These are phyloP conservation scores for Hypoxylon sp. DNA, from an alignment of 2,329 filamentous ascomycete genomes.

Conservation along the genomic window DNA sequence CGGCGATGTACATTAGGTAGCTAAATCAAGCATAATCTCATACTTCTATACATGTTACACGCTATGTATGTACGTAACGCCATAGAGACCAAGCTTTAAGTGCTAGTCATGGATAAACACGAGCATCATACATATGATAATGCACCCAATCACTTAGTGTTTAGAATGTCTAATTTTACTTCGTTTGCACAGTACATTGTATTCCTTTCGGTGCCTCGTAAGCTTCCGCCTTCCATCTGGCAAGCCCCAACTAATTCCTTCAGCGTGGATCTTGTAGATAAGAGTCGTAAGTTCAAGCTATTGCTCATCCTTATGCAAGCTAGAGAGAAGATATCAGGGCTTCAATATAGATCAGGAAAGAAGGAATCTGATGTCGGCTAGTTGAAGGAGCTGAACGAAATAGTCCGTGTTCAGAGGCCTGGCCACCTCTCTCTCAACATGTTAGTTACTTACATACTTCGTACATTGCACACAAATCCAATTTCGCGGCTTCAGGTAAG, in stretches of 20 bases:
- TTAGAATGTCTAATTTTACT: background rate
- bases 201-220: background rate
- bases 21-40: slow-evolving; percentile 17
- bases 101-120: background rate
- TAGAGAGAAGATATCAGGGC: background rate
- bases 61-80: background rate
- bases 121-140: background rate
- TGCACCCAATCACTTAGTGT: background rate
- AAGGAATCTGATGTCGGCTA: background rate
- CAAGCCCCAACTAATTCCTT: slow-evolving; percentile 21
- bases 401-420: background rate
- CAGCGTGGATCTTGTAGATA: slow-evolving; percentile 10
- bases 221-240: slow-evolving; percentile 15
- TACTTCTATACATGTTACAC: background rate
- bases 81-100: background rate
- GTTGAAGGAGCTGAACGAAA: background rate
- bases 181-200: slow-evolving; percentile 11
- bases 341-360: background rate
- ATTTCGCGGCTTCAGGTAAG: background rate
- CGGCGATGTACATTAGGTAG: slow-evolving; percentile 15
- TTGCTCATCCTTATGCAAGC: slow-evolving; percentile 10
- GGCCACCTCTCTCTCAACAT: background rate
- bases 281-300: slow-evolving; percentile 3
- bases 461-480: too few species aligned
- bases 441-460: too few species aligned